A percentile compares a stretch with the other conserved stretches of the same genome.
Evolutionary conservation across 768 basidiomycete genomes (phyloP).

Genomic region (Suillus brevipes): DNA sequence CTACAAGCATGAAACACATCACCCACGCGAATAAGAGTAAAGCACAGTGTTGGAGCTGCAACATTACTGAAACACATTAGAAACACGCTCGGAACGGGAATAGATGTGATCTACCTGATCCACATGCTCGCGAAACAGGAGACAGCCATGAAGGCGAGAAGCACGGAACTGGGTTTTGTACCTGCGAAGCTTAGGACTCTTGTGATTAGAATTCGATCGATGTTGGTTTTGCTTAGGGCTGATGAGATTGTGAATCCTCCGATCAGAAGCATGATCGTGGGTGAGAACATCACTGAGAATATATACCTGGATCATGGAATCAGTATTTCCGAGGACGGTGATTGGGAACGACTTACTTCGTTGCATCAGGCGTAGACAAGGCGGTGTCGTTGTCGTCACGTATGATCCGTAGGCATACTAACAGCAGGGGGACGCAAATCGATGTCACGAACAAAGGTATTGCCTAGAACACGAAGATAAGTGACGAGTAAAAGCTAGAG

Average conservation of each 20-base stretch:
- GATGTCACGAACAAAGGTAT: conserved; percentile 98
- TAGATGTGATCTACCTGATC: conserved; percentile 67
- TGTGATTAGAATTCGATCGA: conserved; percentile 90
- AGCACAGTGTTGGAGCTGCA: conserved; percentile 95
- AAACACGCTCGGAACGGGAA: not conserved
- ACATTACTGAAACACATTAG: conserved; percentile 65
- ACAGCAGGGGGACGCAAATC: conserved; percentile 80
- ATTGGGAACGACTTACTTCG: conserved; percentile 55
- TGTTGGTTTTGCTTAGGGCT: conserved; percentile 91
- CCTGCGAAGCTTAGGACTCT: conserved; percentile 90
- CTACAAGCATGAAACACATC: not conserved
- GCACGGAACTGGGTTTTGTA: conserved; percentile 78
- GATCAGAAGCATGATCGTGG: conserved; percentile 97
- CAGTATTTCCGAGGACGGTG: conserved; percentile 7
- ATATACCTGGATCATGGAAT: conserved; percentile 59
- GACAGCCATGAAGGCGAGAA: conserved; percentile 93
- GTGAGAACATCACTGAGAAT: conserved; percentile 95
- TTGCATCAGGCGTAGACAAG: conserved; percentile 66
- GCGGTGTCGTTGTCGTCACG: conserved; percentile 53
- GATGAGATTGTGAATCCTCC: conserved; percentile 98
- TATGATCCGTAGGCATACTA: conserved; percentile 83
- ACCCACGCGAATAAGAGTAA: conserved; percentile 88
- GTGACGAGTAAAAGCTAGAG: not conserved
- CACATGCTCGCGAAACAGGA: conserved; percentile 99
- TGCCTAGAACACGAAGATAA: conserved; percentile 51